phyloP scores from a whole-genome alignment of 768 basidiomycete genomes.

The Boletus subparvulus region DNA sequence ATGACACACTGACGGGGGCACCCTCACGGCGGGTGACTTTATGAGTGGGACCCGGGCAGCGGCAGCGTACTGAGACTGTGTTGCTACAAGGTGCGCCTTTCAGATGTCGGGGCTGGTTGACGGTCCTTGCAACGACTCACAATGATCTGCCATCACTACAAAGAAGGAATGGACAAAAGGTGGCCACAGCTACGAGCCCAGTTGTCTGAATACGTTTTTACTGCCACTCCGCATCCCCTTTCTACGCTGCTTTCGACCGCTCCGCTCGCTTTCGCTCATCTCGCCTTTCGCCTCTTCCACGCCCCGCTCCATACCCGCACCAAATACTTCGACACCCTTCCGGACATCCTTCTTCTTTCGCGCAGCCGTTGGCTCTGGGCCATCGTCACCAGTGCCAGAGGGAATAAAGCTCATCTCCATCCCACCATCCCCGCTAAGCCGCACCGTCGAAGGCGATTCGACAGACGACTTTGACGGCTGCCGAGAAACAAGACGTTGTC shows the following conservation, averaged over 20 bases:
- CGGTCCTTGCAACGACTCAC: conserved; percentile 13
- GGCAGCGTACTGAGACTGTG: conserved; percentile 72
- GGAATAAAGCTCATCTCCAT: conserved; percentile 89
- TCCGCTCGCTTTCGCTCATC: conserved; percentile 64
- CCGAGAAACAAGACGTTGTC: conserved; percentile 54
- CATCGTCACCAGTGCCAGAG: conserved; percentile 31
- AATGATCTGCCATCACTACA: conserved; percentile 19
- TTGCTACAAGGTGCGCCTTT: conserved; percentile 6
- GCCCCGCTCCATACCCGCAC: conserved; percentile 87
- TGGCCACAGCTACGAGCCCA: conserved; percentile 15
- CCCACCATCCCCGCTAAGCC: conserved; percentile 51
- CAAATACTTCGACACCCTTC: conserved; percentile 77
- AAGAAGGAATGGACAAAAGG: neutral
- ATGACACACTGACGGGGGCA: conserved; percentile 69
- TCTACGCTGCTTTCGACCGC: conserved; percentile 77
- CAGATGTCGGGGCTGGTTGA: neutral
- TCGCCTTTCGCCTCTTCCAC: conserved; percentile 46
- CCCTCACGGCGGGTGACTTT: conserved; percentile 86
- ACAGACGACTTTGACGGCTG: conserved; percentile 10
- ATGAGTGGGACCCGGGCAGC: conserved; percentile 80
- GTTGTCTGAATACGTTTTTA: conserved; percentile 70
- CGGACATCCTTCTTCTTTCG: conserved; percentile 38
- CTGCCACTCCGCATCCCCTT: conserved; percentile 85
- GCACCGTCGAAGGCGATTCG: conserved; percentile 19
- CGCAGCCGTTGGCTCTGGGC: conserved; percentile 10